These are phyloP conservation scores for Scheffersomyces parashehatae DNA, from an alignment of 1,139 yeast species.

Conservation along the genomic window DNA sequence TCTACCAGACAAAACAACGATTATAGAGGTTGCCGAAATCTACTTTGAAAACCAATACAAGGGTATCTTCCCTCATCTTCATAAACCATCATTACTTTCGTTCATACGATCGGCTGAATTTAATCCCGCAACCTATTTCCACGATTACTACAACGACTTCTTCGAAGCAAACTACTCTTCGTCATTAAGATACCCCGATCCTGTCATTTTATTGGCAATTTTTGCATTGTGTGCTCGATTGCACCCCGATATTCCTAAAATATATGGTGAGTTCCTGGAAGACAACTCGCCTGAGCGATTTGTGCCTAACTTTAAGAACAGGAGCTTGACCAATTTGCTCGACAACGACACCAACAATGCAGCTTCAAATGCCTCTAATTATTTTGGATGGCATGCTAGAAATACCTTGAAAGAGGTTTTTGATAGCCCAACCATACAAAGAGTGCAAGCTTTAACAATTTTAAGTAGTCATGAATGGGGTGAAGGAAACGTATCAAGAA, in stretches of 20 bases:
- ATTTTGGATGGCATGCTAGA: conserved; percentile 43
- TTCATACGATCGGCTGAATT: conserved; percentile 28
- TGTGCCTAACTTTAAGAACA: conserved; percentile 16
- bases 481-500: conserved; percentile 37
- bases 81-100: conserved; percentile 29
- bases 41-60: conserved; percentile 36
- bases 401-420: conserved; percentile 28
- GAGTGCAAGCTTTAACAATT: conserved; percentile 37
- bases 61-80: conserved; percentile 35
- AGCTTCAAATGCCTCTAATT: conserved; percentile 34
- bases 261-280: conserved; percentile 34
- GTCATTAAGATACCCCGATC: conserved; percentile 26
- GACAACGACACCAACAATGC: conserved; percentile 7
- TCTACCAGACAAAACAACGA: conserved; percentile 25
- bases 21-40: conserved; percentile 28
- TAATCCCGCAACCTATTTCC: conserved; percentile 27
- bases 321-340: neutral
- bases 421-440: conserved; percentile 38
- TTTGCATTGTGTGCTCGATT: conserved; percentile 37
- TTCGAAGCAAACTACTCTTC: conserved; percentile 14
- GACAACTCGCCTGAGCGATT: conserved; percentile 23
- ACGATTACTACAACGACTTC: conserved; percentile 17
- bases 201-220: conserved; percentile 32
- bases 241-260: conserved; percentile 27
- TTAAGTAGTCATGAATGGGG: conserved; percentile 47